phyloP scores from a whole-genome alignment of 163 green algal genomes.

The Chlorella variabilis region DNA sequence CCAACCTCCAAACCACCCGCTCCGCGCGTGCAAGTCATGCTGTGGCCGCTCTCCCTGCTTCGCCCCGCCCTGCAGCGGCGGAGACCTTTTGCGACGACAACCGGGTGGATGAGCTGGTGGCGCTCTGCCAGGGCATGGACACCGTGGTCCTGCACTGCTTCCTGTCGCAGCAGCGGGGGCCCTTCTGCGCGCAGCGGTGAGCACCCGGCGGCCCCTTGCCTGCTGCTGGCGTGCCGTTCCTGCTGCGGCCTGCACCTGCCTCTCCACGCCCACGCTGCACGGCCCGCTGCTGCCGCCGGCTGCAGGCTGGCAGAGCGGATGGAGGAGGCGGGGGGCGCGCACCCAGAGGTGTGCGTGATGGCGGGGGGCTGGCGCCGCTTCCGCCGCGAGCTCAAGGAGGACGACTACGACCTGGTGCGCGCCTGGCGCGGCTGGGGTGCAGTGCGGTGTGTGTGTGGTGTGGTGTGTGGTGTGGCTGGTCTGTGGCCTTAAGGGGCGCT shows the following conservation, averaged over 20 bases:
- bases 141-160: conserved; percentile 47
- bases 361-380: conserved; percentile 26
- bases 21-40: too few relatives aligned
- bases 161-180: conserved; percentile 45
- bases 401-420: conserved; percentile 12
- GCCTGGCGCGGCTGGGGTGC: too few relatives aligned
- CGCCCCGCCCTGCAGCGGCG: background rate
- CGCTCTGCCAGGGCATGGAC: background rate
- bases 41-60: too few relatives aligned
- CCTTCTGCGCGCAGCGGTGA: conserved; percentile 35
- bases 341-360: conserved; percentile 28
- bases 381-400: conserved; percentile 7
- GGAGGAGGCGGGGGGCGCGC: background rate
- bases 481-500: too few relatives aligned
- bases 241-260: too few relatives aligned
- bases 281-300: background rate
- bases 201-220: background rate
- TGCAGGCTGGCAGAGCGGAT: conserved; percentile 26
- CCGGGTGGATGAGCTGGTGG: background rate
- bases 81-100: background rate
- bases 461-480: too few relatives aligned
- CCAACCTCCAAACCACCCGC: too few relatives aligned
- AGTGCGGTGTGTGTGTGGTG: background rate
- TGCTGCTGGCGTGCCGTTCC: background rate
- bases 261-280: too few relatives aligned